These are phyloP conservation scores for Fragaria vesca DNA, from an alignment of 306 rosid species.

Conservation along the genomic window DNA sequence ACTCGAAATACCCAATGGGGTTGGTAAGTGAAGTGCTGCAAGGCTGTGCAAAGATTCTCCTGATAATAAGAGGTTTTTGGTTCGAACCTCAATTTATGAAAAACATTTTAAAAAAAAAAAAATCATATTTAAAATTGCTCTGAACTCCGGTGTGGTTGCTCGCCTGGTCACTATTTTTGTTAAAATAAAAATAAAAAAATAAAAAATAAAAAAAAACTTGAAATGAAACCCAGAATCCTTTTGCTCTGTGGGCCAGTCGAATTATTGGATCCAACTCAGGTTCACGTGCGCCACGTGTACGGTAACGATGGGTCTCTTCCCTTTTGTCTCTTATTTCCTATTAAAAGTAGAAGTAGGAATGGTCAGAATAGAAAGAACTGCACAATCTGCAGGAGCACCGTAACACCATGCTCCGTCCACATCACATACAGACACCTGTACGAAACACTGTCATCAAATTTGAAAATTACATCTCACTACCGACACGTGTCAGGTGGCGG, in stretches of 20 bases:
- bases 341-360: not conserved
- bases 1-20: no score
- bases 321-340: conserved; percentile 28
- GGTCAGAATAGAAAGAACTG: not conserved
- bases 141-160: no score
- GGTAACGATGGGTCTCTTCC: conserved; percentile 33
- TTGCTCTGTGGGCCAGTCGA: conserved; percentile 33
- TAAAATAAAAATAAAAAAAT: no score
- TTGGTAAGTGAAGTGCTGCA: no score
- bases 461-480: rapidly evolving
- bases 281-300: conserved; percentile 65
- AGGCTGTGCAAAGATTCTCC: no score
- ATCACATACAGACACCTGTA: not conserved
- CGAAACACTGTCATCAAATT: not conserved
- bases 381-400: not conserved
- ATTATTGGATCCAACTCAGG: conserved; percentile 53
- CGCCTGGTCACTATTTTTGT: no score
- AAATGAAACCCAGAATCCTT: not conserved
- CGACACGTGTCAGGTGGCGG: not conserved
- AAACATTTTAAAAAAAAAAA: no score
- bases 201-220: no score
- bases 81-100: no score
- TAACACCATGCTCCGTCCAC: not conserved
- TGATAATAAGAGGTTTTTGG: no score
- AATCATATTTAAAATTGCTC: no score